phyloP scores from a whole-genome alignment of 2,329 filamentous ascomycete genomes.

The Esteya vermicola region DNA sequence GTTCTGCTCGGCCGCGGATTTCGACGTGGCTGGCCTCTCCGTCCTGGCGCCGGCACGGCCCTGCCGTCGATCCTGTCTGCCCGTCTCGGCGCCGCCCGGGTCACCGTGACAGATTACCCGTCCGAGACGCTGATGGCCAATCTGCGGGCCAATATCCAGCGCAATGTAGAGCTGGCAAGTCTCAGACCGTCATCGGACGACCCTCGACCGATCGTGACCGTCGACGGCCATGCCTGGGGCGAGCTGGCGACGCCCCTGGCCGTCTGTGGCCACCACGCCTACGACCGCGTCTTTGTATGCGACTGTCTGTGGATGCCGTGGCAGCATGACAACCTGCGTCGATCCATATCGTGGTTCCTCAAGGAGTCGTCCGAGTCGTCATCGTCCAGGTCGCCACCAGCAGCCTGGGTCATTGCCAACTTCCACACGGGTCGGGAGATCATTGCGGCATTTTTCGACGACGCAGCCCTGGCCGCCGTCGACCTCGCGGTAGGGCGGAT shows the following conservation, averaged over 20 bases:
- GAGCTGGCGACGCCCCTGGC: constrained; percentile 20
- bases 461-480: constrained; percentile 25
- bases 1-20: constrained; percentile 13
- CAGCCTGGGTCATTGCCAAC: constrained; percentile 52
- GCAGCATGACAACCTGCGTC: constrained; percentile 53
- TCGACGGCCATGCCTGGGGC: constrained; percentile 54
- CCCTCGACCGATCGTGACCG: constrained; percentile 16
- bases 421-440: constrained; percentile 58
- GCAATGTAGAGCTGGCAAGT: constrained; percentile 25
- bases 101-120: constrained; percentile 56
- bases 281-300: constrained; percentile 51
- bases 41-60: constrained; percentile 52
- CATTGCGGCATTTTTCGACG: constrained; percentile 50
- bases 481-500: constrained; percentile 49
- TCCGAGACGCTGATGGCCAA: constrained; percentile 43
- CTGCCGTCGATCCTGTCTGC: constrained; percentile 35
- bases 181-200: background rate
- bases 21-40: constrained; percentile 33
- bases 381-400: constrained; percentile 21
- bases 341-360: constrained; percentile 50
- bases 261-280: constrained; percentile 20
- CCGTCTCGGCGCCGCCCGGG: constrained; percentile 30
- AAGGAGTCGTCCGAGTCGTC: constrained; percentile 1
- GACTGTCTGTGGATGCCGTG: constrained; percentile 66
- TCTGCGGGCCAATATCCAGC: constrained; percentile 40